These are phyloP conservation scores for Tetrapisispora fleetii DNA, from an alignment of 805 yeast genomes.

Conservation along the genomic window DNA sequence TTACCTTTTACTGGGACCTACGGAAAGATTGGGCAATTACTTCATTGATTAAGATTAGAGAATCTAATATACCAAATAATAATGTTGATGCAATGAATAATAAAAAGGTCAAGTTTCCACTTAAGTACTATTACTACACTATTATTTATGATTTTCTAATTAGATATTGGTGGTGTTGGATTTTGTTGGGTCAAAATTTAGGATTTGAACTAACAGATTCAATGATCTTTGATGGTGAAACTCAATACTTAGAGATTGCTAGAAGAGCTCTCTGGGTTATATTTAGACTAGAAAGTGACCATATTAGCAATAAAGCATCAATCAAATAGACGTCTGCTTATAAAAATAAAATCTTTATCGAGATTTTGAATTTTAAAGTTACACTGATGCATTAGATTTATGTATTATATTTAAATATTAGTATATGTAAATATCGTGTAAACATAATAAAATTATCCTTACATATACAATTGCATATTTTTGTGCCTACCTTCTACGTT, in stretches of 20 bases:
- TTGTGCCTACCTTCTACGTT: constrained; percentile 22
- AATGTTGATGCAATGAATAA: neutral
- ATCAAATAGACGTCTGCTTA: neutral
- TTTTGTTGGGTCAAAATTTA: constrained; percentile 20
- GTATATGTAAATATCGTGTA: neutral
- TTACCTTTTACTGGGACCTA: constrained; percentile 84
- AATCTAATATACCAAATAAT: neutral
- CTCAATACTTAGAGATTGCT: constrained; percentile 65
- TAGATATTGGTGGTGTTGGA: constrained; percentile 70
- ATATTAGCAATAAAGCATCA: constrained; percentile 13
- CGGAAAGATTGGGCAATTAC: constrained; percentile 79
- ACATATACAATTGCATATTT: neutral
- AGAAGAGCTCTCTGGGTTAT: constrained; percentile 89
- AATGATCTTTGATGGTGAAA: constrained; percentile 33
- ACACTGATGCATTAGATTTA: neutral
- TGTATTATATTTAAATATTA: neutral
- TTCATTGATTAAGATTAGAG: constrained; percentile 31
- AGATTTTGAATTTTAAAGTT: neutral
- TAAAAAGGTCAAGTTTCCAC: constrained; percentile 11
- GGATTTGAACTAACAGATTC: neutral
- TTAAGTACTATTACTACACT: constrained; percentile 41
- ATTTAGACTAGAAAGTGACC: constrained; percentile 75
- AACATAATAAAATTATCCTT: neutral
- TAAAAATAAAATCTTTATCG: too few relatives aligned
- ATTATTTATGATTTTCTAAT: constrained; percentile 51